Evolutionary conservation across 257 asterid genomes (phyloP), one percentile per base, ranked within the genome.

Genomic region (Capsicum baccatum): DNA sequence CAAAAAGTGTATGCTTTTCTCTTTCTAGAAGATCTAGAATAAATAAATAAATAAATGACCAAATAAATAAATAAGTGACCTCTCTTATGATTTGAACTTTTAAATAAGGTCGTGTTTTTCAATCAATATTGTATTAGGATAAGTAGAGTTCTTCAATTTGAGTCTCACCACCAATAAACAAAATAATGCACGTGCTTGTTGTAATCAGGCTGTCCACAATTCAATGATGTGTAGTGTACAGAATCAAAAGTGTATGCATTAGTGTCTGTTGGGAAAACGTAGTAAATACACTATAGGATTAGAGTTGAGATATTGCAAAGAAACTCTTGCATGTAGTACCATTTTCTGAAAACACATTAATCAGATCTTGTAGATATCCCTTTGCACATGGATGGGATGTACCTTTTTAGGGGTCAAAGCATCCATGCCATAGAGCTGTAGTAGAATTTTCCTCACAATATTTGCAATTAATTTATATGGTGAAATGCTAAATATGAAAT

Each of bases 131-230:
- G n/a, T 73, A 2, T 71, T 71, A 9, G 57, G 48, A 42, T 12
- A 73, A 73, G 59, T 73, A 48, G 80, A 73, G 80, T 47, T 73
- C 80, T 73, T 73, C 39, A 47, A n/a, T 73, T 71, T 47, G 58
- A 73, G 59, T 73, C 59, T 73, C 42, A 26, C 9, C 59, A 52
- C 21, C 6, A 4, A 74, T 50, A 13, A 74, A 7, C 62, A 74
- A 50, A 13, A 74, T 50, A 50, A 50, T 6, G 13, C 8, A 35
- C 8, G 3, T 74, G 81, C 47, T 74, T 50, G 47, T 69, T 37
- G 15, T 69, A 15, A 69, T 15, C 2, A 8, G 15, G 50, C 10
- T 69, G 79, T 42, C 54, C 33, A 42, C 16, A 42, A 69, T 42
- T 69, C 54, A 69, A 39, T 16, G 79, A 39, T 16, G 15, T 69